Conservation (phyloP, 768 basidiomycete genomes). For the Termitomyces bulborhizus region DNA sequence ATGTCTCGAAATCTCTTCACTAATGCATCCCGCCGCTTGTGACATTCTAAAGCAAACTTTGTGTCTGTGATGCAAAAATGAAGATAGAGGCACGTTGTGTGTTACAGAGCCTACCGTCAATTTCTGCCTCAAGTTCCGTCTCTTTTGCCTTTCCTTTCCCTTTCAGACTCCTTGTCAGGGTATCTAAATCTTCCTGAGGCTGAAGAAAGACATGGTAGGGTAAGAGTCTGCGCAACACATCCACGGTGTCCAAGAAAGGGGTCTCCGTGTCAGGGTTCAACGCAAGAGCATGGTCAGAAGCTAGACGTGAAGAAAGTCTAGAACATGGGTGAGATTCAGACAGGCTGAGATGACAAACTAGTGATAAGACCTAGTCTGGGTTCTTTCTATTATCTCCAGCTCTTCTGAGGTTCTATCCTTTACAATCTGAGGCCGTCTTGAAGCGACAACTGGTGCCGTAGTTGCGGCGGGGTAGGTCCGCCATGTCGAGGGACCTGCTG, state of each 20-base stretch:
- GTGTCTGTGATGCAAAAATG: slow-evolving; percentile 42
- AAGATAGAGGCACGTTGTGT: not conserved
- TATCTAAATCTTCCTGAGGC: slow-evolving; percentile 56
- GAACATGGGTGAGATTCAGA: slow-evolving; percentile 1
- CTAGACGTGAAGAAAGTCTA: slow-evolving; percentile 52
- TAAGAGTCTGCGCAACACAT: slow-evolving; percentile 65
- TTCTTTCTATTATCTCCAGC: slow-evolving; percentile 36
- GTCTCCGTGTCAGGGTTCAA: slow-evolving; percentile 63
- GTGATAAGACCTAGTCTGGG: slow-evolving; percentile 37
- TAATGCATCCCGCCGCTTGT: slow-evolving; percentile 49
- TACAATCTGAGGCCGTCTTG: slow-evolving; percentile 18
- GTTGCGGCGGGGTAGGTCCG: slow-evolving; percentile 14
- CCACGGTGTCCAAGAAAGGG: slow-evolving; percentile 56
- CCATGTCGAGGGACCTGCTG: slow-evolving; percentile 24
- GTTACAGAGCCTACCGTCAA: slow-evolving; percentile 34
- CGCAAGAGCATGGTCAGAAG: slow-evolving; percentile 55
- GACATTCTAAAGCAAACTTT: slow-evolving; percentile 61
- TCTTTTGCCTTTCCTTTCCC: slow-evolving; percentile 57
- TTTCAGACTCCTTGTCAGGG: slow-evolving; percentile 32
- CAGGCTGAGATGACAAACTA: not conserved
- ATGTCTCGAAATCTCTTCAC: slow-evolving; percentile 52
- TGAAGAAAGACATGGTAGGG: slow-evolving; percentile 81
- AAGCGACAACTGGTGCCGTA: slow-evolving; percentile 1
- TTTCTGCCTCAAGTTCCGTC: slow-evolving; percentile 40
- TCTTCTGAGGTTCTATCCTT: slow-evolving; percentile 48